These are phyloP conservation scores for Phytophthora cryptogea DNA, from an alignment of 352 stramenopile genomes.

Conservation along the genomic window DNA sequence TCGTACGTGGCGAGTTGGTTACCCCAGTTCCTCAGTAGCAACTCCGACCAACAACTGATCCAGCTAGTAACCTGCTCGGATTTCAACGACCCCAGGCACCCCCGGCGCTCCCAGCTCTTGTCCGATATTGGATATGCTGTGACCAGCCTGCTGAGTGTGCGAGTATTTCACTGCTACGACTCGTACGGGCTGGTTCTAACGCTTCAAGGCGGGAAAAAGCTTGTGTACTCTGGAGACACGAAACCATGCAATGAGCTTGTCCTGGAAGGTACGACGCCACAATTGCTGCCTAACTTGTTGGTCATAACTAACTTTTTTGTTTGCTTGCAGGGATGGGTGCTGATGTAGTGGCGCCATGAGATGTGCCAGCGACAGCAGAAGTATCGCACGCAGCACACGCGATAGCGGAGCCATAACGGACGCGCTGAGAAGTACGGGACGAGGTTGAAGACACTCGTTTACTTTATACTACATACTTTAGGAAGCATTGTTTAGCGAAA, in stretches of 20 bases:
- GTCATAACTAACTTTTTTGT: background rate
- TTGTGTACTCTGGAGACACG: constrained; percentile 95
- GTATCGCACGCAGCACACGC: too few species aligned
- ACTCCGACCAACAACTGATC: constrained; percentile 29
- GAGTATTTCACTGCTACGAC: constrained; percentile 84
- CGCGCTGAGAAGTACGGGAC: too few species aligned
- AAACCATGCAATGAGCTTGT: constrained; percentile 85
- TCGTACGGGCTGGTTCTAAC: constrained; percentile 75
- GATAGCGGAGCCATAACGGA: too few species aligned
- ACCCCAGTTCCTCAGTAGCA: constrained; percentile 15
- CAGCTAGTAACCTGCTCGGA: constrained; percentile 49
- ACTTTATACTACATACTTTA: too few species aligned
- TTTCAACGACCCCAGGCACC: constrained; percentile 51
- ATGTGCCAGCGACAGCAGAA: too few species aligned
- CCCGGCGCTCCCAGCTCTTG: constrained; percentile 34
- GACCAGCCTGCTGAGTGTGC: constrained; percentile 53
- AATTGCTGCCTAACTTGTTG: too few species aligned
- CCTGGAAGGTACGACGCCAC: constrained; percentile 30
- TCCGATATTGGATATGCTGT: constrained; percentile 38
- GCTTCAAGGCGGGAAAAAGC: constrained; percentile 48
- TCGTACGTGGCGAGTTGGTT: constrained; percentile 63
- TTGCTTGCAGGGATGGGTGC: constrained; percentile 40
- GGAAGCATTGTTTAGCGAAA: too few species aligned
- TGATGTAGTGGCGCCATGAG: too few species aligned
- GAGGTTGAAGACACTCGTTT: too few species aligned